A percentile compares a stretch with the other conserved stretches of the same genome.
Evolutionary conservation across 2,329 filamentous ascomycete genomes (phyloP).

Genomic region (Ophiognomonia clavigignenti-juglandacearum): DNA sequence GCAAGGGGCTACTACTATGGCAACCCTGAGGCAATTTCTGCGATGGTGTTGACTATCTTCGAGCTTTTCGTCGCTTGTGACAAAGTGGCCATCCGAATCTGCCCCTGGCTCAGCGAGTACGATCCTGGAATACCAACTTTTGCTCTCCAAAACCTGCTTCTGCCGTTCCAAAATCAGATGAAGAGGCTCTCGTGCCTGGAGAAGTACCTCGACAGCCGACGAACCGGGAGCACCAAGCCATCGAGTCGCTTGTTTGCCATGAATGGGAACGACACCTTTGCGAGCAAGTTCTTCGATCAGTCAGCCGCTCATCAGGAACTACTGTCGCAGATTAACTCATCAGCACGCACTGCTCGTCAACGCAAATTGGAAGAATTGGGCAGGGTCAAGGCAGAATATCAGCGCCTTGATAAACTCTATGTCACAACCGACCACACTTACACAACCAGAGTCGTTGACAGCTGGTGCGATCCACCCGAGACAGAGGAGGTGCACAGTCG

Average conservation of each 20-base stretch:
- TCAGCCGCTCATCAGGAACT: conserved; percentile 35
- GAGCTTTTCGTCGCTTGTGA: conserved; percentile 58
- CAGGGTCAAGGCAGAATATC: conserved; percentile 23
- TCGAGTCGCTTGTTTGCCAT: conserved; percentile 31
- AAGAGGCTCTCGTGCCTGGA: conserved; percentile 40
- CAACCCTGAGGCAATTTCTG: conserved; percentile 42
- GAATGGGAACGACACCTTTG: conserved; percentile 33
- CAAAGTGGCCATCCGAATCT: conserved; percentile 31
- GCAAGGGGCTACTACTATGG: conserved; percentile 28
- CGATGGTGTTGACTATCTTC: conserved; percentile 50
- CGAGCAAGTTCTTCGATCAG: conserved; percentile 41
- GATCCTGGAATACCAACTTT: conserved; percentile 34
- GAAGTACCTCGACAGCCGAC: conserved; percentile 35
- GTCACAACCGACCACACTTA: conserved; percentile 9
- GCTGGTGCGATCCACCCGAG: neutral
- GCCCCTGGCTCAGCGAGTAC: conserved; percentile 41
- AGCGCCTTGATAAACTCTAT: conserved; percentile 21
- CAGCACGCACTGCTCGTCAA: conserved; percentile 26
- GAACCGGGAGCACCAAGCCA: neutral
- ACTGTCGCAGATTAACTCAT: conserved; percentile 29
- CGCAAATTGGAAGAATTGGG: conserved; percentile 30
- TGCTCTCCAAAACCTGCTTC: conserved; percentile 38
- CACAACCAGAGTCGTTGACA: neutral
- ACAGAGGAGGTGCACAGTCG: neutral
- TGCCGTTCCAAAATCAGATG: conserved; percentile 41